These are phyloP conservation scores for Purshia tridentata DNA, from an alignment of 306 rosid species.

Conservation along the genomic window DNA sequence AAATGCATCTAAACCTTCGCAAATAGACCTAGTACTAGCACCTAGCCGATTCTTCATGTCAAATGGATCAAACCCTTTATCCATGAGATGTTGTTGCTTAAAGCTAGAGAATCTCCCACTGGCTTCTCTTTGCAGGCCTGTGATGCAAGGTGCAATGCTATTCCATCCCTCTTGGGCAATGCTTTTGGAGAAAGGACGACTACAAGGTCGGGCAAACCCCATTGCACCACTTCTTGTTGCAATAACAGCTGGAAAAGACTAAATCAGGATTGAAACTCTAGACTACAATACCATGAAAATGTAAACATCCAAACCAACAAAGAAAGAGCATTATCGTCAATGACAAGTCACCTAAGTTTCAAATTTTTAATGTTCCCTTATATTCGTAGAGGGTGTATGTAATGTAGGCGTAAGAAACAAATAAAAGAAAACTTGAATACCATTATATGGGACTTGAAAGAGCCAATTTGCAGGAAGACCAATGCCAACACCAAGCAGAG, in stretches of 20 bases:
- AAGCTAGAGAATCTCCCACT: constrained; percentile 42
- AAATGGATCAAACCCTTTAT: constrained; percentile 43
- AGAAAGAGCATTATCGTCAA: background rate
- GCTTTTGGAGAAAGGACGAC: constrained; percentile 32
- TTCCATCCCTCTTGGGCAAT: constrained; percentile 41
- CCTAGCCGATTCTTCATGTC: constrained; percentile 49
- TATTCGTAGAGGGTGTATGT: too few relatives aligned
- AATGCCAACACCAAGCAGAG: constrained; percentile 73
- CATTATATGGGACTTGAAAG: constrained; percentile 54
- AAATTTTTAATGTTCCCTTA: background rate
- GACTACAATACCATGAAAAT: constrained; percentile 8
- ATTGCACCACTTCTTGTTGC: constrained; percentile 50
- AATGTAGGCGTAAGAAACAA: too few relatives aligned
- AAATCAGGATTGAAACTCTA: constrained; percentile 11
- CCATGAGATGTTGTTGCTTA: constrained; percentile 43
- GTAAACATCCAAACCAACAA: constrained; percentile 17
- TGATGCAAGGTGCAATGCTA: constrained; percentile 39
- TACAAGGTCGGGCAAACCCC: constrained; percentile 42
- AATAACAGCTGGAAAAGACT: constrained; percentile 46
- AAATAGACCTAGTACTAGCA: constrained; percentile 36
- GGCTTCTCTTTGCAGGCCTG: constrained; percentile 61
- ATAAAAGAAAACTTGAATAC: constrained; percentile 29
- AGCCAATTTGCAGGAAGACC: constrained; percentile 75
- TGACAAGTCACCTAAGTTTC: too few relatives aligned
- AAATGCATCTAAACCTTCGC: constrained; percentile 47